phyloP scores from a whole-genome alignment of 176 grass and related monocot genomes.

The Triticum turgidum region DNA sequence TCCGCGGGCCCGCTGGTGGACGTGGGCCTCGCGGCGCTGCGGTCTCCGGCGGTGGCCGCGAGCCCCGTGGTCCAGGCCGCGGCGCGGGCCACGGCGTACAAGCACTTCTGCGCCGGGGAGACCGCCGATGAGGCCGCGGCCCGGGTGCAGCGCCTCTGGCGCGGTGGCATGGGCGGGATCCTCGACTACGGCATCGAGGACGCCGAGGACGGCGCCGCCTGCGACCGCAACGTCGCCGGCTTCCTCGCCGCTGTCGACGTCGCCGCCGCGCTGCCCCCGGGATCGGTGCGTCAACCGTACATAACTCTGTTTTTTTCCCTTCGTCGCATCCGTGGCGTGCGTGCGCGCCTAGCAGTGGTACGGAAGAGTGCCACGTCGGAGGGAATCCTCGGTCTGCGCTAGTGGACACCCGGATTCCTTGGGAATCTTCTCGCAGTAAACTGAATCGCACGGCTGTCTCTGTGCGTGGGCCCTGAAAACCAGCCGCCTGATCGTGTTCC shows the following conservation, averaged over 20 bases:
- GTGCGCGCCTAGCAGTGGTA: conserved; percentile 1
- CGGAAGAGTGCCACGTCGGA: conserved; percentile 26
- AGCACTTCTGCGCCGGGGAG: conserved; percentile 83
- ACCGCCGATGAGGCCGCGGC: conserved; percentile 53
- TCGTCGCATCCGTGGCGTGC: not conserved
- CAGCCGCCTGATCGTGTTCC: not conserved
- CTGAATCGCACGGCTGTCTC: conserved; percentile 45
- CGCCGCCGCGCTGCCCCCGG: conserved; percentile 45
- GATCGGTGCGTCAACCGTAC: conserved; percentile 53
- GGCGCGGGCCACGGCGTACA: conserved; percentile 56
- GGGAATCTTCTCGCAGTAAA: conserved; percentile 47
- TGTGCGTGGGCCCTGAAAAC: conserved; percentile 37
- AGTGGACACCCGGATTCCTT: conserved; percentile 51
- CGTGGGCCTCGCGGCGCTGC: conserved; percentile 46
- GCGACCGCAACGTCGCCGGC: conserved; percentile 60
- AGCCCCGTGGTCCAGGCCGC: conserved; percentile 37
- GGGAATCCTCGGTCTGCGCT: conserved; percentile 37
- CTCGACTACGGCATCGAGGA: conserved; percentile 94
- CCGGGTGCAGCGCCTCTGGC: conserved; percentile 53
- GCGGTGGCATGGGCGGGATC: conserved; percentile 58
- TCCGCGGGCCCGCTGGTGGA: conserved; percentile 66
- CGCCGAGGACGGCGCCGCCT: conserved; percentile 60
- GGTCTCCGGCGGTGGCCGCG: conserved; percentile 43
- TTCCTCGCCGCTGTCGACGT: conserved; percentile 70
- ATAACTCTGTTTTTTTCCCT: not conserved